Percentiles rank a stretch among this genome's conserved stretches.
These are phyloP conservation scores for Santalum album DNA, from an alignment of 164 flowering plant species.

Conservation along the genomic window DNA sequence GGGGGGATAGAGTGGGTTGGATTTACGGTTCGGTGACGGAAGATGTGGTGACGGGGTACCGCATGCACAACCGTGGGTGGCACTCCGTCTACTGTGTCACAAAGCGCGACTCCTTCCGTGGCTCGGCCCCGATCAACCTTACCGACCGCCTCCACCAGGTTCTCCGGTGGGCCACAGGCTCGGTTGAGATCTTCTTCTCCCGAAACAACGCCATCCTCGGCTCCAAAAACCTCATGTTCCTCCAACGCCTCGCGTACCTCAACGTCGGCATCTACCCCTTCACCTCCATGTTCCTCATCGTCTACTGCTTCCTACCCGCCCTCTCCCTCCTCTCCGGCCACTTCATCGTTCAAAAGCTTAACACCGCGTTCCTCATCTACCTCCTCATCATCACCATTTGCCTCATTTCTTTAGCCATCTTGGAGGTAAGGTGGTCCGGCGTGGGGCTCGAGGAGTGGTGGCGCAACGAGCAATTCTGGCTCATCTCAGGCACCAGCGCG, in stretches of 20 bases:
- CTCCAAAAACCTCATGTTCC: background rate
- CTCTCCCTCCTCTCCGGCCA: slow-evolving; percentile 7
- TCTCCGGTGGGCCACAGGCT: slow-evolving; percentile 1
- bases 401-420: background rate
- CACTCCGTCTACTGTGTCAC: slow-evolving; percentile 4
- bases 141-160: slow-evolving; percentile 5
- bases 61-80: slow-evolving; percentile 5
- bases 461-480: slow-evolving; percentile 4
- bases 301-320: slow-evolving; percentile 8
- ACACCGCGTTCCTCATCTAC: slow-evolving; percentile 1
- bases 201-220: slow-evolving; percentile 1
- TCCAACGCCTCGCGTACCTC: slow-evolving; percentile 1
- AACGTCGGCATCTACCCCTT: slow-evolving; percentile 6
- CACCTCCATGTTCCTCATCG: slow-evolving; percentile 4
- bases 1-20: slow-evolving; percentile 5
- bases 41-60: slow-evolving; percentile 3
- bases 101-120: slow-evolving; percentile 1
- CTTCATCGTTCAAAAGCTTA: background rate
- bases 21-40: slow-evolving; percentile 3
- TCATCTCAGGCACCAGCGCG: slow-evolving; percentile 3
- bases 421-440: slow-evolving; percentile 3
- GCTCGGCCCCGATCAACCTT: slow-evolving; percentile 4
- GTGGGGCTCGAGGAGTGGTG: background rate
- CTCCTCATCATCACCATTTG: slow-evolving; percentile 2
- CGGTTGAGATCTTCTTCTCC: slow-evolving; percentile 5